Base-by-base conservation (phyloP, 306 rosid genomes). In the cucumber (Cucumis sativus) region DNA sequence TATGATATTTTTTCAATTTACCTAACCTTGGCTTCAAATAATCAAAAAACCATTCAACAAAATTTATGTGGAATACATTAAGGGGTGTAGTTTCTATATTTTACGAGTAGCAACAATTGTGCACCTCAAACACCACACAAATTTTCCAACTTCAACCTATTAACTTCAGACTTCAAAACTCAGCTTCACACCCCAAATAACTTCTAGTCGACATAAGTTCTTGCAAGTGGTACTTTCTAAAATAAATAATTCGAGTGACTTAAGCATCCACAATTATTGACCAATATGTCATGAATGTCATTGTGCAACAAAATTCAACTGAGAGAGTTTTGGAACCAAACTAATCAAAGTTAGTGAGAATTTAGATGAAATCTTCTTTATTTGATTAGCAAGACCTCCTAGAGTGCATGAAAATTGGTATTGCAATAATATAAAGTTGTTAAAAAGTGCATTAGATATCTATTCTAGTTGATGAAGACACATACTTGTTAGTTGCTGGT, bases 401-500 rank as follows among this genome's bases (percentile, higher is more conserved):
- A 65, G 12, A 39, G 66, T 23, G 40, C n/a, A 61, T 28, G 40
- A 25, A 61, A 62, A 63, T 14, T 7, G 45, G 10, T 1, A 63
- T 15, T 30, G 57, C 9, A 6, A 65, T 18, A 39, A 39, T n/a
- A 39, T 33, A 37, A 1, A 37, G 49, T 1, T 17, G 72, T 65
- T 17, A 17, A n/a, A n/a, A n/a, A 17, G 30, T 67, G 15, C 51
- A 39, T 8, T 65, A 65, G 0, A 64, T 35, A 7, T 63, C 3
- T 33, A 28, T 65, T 39, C 16, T 39, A 66, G 49, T 17, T 54
- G 16, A 43, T 3, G 66, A 39, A 76, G 55, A 67, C 55, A 80
- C 90, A 0, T 86, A 91, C 97, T 89, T 87, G 89, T 93, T 93
- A 73, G 97, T 91, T 25, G 96, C 97, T 2, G 93, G 80, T 77